phyloP scores from a whole-genome alignment of 768 basidiomycete genomes.

The Mycena kentingensis region DNA sequence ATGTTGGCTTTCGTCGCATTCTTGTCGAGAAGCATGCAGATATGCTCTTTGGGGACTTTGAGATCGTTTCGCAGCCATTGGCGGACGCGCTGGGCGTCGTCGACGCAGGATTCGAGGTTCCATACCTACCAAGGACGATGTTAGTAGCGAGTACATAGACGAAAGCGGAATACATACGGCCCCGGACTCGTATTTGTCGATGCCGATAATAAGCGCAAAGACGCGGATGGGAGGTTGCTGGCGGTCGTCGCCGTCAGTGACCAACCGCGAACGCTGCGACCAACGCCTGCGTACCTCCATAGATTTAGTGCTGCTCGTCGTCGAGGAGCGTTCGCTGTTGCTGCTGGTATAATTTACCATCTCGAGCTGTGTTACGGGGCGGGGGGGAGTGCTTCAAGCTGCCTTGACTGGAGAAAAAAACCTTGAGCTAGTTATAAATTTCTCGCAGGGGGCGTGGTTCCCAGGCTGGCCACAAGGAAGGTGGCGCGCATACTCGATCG shows the following conservation, averaged over 20 bases:
- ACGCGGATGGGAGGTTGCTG: slow-evolving; percentile 47
- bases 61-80: slow-evolving; percentile 60
- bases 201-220: slow-evolving; percentile 69
- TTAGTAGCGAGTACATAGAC: neutral
- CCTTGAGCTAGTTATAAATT: neutral
- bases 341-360: too few relatives aligned
- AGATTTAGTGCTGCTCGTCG: too few relatives aligned
- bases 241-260: neutral
- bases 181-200: slow-evolving; percentile 69
- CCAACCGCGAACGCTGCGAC: neutral
- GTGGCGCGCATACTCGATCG: too few relatives aligned
- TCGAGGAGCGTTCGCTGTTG: too few relatives aligned
- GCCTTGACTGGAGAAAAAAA: neutral
- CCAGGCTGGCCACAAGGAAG: too few relatives aligned
- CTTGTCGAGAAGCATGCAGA: slow-evolving; percentile 56
- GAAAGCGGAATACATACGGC: slow-evolving; percentile 12
- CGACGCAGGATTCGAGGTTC: slow-evolving; percentile 66
- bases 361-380: neutral
- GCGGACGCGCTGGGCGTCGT: slow-evolving; percentile 61
- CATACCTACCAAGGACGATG: slow-evolving; percentile 41
- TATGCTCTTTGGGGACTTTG: slow-evolving; percentile 58
- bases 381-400: neutral
- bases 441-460: neutral
- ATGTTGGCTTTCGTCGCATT: slow-evolving; percentile 64
- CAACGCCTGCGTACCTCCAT: slow-evolving; percentile 12